These are phyloP conservation scores for Suaeda aralocaspica DNA, from an alignment of 148 eudicot species.

Conservation along the genomic window DNA sequence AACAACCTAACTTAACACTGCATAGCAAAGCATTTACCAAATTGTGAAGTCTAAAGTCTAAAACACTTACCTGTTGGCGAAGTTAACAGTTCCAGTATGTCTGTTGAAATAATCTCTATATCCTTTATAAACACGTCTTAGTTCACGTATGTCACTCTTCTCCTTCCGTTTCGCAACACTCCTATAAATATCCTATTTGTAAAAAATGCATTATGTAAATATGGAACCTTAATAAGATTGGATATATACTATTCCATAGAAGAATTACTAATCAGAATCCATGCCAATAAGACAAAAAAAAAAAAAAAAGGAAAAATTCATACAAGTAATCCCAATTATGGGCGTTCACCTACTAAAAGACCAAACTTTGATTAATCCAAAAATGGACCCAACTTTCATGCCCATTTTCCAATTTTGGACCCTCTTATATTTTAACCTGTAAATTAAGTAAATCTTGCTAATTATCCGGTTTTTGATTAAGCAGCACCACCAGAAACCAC, in stretches of 20 bases:
- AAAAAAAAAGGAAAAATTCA: background rate
- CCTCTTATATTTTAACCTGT: too few species aligned
- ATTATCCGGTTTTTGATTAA: too few species aligned
- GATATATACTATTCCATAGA: background rate
- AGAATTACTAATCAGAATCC: background rate
- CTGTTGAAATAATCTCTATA: slow-evolving; percentile 62
- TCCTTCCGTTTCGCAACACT: slow-evolving; percentile 64
- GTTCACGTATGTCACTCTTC: slow-evolving; percentile 86
- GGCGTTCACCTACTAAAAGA: too few species aligned
- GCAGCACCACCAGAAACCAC: too few species aligned
- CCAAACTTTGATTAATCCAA: too few species aligned
- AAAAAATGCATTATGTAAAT: background rate
- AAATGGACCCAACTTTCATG: too few species aligned
- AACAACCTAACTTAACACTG: background rate
- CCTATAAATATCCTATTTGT: slow-evolving; percentile 62
- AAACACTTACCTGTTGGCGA: slow-evolving; percentile 57
- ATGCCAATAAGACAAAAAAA: background rate
- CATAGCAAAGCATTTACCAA: background rate
- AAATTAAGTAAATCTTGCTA: too few species aligned
- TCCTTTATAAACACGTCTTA: slow-evolving; percentile 64
- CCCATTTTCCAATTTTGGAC: too few species aligned
- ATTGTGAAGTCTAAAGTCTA: background rate
- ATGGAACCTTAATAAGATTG: background rate
- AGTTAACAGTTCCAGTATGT: slow-evolving; percentile 59
- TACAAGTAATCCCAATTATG: too few species aligned